Percentiles rank a stretch among this genome's conserved stretches.
phyloP scores from a whole-genome alignment of 352 stramenopile species.

The Globisporangium echinulatum region DNA sequence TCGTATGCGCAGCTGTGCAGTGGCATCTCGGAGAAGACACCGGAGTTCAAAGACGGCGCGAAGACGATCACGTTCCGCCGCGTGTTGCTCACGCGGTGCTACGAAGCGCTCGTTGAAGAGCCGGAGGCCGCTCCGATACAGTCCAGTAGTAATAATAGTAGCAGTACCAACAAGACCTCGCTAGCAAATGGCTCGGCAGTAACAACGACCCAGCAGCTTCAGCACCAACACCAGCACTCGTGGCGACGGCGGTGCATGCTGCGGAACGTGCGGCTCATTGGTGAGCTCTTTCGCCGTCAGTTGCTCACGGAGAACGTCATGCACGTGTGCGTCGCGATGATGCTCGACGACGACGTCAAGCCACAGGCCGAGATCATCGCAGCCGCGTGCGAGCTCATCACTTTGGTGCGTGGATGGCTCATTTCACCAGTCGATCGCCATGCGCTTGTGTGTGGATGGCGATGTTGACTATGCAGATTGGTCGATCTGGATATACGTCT shows the following conservation, averaged over 20 bases:
- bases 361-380: constrained; percentile 60
- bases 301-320: constrained; percentile 81
- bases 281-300: constrained; percentile 74
- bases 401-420: constrained; percentile 23
- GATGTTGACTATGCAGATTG: too few species aligned
- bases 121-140: constrained; percentile 14
- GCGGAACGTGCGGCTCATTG: constrained; percentile 61
- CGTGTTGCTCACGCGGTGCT: constrained; percentile 73
- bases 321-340: constrained; percentile 81
- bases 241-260: constrained; percentile 77
- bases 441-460: too few species aligned
- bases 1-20: constrained; percentile 56
- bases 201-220: constrained; percentile 7
- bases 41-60: constrained; percentile 79
- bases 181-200: not conserved
- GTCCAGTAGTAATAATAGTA: constrained; percentile 10
- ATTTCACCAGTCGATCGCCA: too few species aligned
- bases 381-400: constrained; percentile 55
- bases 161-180: too few species aligned
- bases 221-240: constrained; percentile 51
- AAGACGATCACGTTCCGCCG: constrained; percentile 81
- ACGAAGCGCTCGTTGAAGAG: constrained; percentile 76
- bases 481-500: too few species aligned
- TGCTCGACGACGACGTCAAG: constrained; percentile 69
- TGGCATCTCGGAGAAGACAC: constrained; percentile 55